Conservation (phyloP, 2,329 filamentous ascomycete species). For the Epichloe bromicola region DNA sequence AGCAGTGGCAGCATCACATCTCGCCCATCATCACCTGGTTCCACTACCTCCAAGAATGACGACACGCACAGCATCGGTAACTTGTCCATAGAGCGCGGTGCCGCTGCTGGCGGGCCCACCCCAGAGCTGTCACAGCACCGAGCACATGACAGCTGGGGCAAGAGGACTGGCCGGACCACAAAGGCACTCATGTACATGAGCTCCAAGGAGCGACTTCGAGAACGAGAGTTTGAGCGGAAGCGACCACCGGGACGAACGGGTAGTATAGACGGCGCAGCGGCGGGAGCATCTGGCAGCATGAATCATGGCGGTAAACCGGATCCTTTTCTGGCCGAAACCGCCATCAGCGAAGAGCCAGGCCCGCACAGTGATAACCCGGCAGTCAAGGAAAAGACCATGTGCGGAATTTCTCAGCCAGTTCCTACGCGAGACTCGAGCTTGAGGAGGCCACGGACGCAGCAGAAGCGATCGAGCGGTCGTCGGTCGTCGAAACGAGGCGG, state of each 20-base stretch:
- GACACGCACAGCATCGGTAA: slow-evolving; percentile 51
- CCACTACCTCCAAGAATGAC: slow-evolving; percentile 40
- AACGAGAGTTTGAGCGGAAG: slow-evolving; percentile 49
- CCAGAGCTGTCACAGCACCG: slow-evolving; percentile 38
- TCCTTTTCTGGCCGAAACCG: slow-evolving; percentile 36
- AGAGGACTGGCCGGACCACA: slow-evolving; percentile 37
- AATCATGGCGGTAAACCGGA: slow-evolving; percentile 24
- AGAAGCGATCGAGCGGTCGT: slow-evolving; percentile 39
- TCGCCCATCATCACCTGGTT: slow-evolving; percentile 47
- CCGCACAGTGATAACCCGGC: slow-evolving; percentile 12
- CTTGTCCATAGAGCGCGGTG: slow-evolving; percentile 44
- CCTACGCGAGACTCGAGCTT: slow-evolving; percentile 57
- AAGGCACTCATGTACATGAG: slow-evolving; percentile 60
- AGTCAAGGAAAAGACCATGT: slow-evolving; percentile 10
- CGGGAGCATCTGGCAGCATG: slow-evolving; percentile 19
- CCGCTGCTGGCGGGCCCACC: slow-evolving; percentile 26
- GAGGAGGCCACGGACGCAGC: slow-evolving; percentile 39
- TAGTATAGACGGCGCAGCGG: slow-evolving; percentile 14
- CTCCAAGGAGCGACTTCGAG: slow-evolving; percentile 53
- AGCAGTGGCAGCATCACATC: slow-evolving; percentile 30
- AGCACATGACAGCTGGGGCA: slow-evolving; percentile 51
- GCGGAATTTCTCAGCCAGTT: slow-evolving; percentile 39
- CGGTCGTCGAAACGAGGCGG: slow-evolving; percentile 36
- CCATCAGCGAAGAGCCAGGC: slow-evolving; percentile 42
- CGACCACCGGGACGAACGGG: slow-evolving; percentile 23